Evolutionary conservation across 345 rosid genomes (phyloP), one percentile per base, ranked within the genome.

Genomic region (Angophora floribunda): DNA sequence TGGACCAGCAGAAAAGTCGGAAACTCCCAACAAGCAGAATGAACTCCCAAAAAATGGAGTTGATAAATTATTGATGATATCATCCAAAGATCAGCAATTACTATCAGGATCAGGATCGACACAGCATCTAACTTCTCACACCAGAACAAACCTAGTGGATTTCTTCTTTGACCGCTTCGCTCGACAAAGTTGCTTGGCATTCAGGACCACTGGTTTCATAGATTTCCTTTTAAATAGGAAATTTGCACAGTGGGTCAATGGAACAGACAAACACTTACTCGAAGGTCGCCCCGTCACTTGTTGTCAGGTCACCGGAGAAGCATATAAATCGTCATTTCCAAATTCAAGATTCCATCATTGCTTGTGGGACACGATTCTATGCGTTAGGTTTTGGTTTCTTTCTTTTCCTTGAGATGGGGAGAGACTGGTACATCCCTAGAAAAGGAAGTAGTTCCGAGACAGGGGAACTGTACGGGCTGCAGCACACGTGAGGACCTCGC

Each of bases 401-500:
- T 32, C 22, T 44, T 86, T 41, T 61, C 87, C 50, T 45, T 41
- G 30, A 49, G 41, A 65, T 1, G 84, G 7, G 80, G 82, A 87
- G 80, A 51, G 53, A 65, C 10, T 21, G 85, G 44, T 63, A 7
- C 65, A 86, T 57, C 51, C 36, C 91, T 94, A 97, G 89, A 98
- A 97, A 90, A 98, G 95, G 91, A 96, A 97, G 90, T 96, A 98
- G 91, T 97, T 97, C 49, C 95, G 91, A 87, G 99, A 96, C 87
- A 98, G 96, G 82, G 99, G 99, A 85, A 98, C 96, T 3, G 94
- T 90, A 53, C 89, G 88, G 53, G 99, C 98, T 15, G 99, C 95
- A n/a, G 82, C 45, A 89, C 98, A 98, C 49, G 94, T 88, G 51
- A 98, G 97, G 89, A 91, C 87, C 89, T 93, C 95, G 1, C 91